Evolutionary conservation across 495 filamentous ascomycete genomes (phyloP), one percentile per base, ranked within the genome.

Genomic region (Paragyromitra xinjiangensis): DNA sequence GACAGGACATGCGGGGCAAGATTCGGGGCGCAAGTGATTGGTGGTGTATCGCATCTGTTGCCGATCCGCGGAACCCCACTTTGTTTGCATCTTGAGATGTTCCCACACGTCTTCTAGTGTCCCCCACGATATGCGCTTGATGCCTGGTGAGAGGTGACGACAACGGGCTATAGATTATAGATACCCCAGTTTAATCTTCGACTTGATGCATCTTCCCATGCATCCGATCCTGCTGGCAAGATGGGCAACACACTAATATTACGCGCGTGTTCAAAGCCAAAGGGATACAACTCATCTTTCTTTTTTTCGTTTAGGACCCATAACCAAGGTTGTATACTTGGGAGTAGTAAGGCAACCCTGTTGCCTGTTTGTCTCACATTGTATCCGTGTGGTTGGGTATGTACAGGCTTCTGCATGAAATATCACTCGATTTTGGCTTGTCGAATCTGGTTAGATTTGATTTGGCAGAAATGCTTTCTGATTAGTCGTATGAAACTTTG

Each of bases 71-170:
- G 29, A 24, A 42, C 55, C 40, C n/a, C 55, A 39, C 67, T 16
- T 69, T 58, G 16, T 58, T 67, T 67, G 64, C 34, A 44, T 7
- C 19, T 69, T 22, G 4, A 55, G 50, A 69, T 66, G 37, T 29
- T 69, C 50, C 40, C 67, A 42, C 39, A 50, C 26, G 65, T 37
- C 12, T 22, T 53, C 45, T 26, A 8, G 34, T 14, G 9, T 55
- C 48, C 37, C 40, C 50, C 53, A 16, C 24, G 24, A 50, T 51
- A 26, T 40, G 24, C 1, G 9, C 9, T 50, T 50, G 26, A 39
- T 70, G 44, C 26, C 56, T 26, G 55, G 40, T n/a, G 12, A 45
- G 45, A 16, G 14, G 37, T 11, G 16, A 59, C 45, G 51, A 34
- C 66, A 56, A 8, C 55, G 26, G 16, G 45, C 14, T 6, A 1